A percentile compares a stretch with the other conserved stretches of the same genome.
phyloP scores from a whole-genome alignment of 352 stramenopile species.

The Pythium aristosporum region DNA sequence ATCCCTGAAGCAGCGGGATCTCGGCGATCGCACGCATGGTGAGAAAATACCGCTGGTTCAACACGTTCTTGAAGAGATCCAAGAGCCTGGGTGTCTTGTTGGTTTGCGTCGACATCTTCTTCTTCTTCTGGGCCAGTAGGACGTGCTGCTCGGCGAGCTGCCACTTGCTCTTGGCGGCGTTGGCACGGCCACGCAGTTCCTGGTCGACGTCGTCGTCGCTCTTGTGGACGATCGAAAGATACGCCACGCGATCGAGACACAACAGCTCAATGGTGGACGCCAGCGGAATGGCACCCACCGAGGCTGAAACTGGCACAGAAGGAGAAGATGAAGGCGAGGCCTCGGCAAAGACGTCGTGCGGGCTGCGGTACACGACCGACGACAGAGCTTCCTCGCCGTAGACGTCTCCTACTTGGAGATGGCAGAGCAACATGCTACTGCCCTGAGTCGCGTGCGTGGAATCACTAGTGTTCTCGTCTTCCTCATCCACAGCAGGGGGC shows the following conservation, averaged over 20 bases:
- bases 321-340: not conserved
- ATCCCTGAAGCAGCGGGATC: constrained; percentile 42
- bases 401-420: constrained; percentile 43
- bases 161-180: constrained; percentile 48
- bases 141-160: constrained; percentile 41
- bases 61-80: constrained; percentile 62
- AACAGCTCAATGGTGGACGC: constrained; percentile 30
- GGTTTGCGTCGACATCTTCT: not conserved
- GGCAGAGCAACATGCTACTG: constrained; percentile 37
- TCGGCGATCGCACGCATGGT: constrained; percentile 55
- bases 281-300: no score
- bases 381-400: constrained; percentile 53
- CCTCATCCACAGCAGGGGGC: not conserved
- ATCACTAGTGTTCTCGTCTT: not conserved
- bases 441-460: not conserved
- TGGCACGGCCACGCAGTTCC: constrained; percentile 38
- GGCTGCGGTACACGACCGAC: constrained; percentile 10
- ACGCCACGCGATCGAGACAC: constrained; percentile 35
- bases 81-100: constrained; percentile 51
- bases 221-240: constrained; percentile 39
- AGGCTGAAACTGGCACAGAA: not conserved
- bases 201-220: constrained; percentile 51
- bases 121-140: constrained; percentile 3
- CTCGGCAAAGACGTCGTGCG: constrained; percentile 32
- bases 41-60: constrained; percentile 62